Base-by-base conservation (phyloP, 192 early-diverging fungal species). In the Linnemannia elongata region DNA sequence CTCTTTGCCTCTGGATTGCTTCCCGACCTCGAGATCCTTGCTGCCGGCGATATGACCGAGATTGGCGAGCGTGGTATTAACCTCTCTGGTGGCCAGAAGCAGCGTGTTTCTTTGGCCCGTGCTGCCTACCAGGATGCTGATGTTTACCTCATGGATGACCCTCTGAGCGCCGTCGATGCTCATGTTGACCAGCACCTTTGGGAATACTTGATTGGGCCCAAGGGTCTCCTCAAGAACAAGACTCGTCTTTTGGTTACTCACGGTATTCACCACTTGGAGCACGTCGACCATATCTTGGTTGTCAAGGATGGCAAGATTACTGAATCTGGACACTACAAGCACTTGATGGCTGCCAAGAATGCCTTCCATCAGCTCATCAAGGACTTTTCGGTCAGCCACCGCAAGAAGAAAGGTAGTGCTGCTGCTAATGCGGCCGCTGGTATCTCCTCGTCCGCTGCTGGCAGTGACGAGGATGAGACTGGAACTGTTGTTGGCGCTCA, bases 41-140 rank as follows among this genome's bases (percentile, higher is more conserved):
- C 94, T 15, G 96, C 92, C 20, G 97, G 97, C 7, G 99, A 99
- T 86, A 83, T 92, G 88, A 97, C 97, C 8, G 97, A 98, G 81
- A 96, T 97, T 89, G 97, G 97, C 42, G 96, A 97, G 83, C 92
- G 93, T 78, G 98, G 98, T 49, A 94, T 97, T 82, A 98, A 96
- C 60, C 89, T 99, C 35, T 96, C 95, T 42, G 98, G 98, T 72
- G 98, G 98, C 20, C 98, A 99, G 76, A 97, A 97, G 82, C 93
- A 94, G n/a, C 93, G 93, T 75, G 87, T 91, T 22, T 91, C 91
- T 12, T 74, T 92, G 42, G 92, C 90, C 85, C 94, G 83, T 63
- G 97, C 98, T 3, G 97, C 97, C 36, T 99, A 99, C 82, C 91
- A 95, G 33, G 90, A 94, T 33, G 94, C 97, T 9, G 97, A 98